These are phyloP conservation scores for Ilyonectria sp. DNA, from an alignment of 2,329 filamentous ascomycete species.

Conservation along the genomic window DNA sequence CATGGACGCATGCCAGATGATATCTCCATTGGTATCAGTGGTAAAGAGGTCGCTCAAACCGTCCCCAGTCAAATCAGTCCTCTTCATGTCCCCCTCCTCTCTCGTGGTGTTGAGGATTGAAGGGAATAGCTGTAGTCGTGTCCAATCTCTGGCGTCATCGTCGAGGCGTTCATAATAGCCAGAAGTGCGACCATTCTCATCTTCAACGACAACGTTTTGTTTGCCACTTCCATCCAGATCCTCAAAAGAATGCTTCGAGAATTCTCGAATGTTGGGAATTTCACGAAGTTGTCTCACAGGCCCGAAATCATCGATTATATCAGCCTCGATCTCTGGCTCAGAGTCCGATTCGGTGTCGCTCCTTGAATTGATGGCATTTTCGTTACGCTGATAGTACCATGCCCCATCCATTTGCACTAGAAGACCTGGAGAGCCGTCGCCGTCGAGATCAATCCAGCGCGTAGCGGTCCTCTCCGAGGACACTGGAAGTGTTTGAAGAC, in stretches of 20 bases:
- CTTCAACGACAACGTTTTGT: background rate
- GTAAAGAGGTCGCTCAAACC: background rate
- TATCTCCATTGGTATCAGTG: background rate
- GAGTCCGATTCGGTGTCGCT: background rate
- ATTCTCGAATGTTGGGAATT: too few species aligned
- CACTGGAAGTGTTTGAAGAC: too few species aligned
- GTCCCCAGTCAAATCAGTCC: constrained; percentile 10
- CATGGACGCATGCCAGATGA: background rate
- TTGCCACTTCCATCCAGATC: background rate
- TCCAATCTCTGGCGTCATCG: background rate
- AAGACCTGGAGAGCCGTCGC: constrained; percentile 11
- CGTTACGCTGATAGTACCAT: constrained; percentile 10
- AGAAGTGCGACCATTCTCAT: background rate
- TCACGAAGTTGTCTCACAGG: too few species aligned
- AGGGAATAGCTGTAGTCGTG: background rate
- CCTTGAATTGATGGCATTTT: too few species aligned
- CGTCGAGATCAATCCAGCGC: constrained; percentile 11
- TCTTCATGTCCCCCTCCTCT: background rate
- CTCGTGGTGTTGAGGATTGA: background rate
- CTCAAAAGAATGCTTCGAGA: background rate
- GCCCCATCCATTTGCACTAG: background rate
- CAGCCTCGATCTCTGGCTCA: too few species aligned
- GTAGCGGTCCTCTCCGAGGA: background rate
- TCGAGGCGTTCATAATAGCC: background rate
- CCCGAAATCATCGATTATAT: too few species aligned